These are phyloP conservation scores for Starmerella stigmatis DNA, from an alignment of 805 yeast species.

Conservation along the genomic window DNA sequence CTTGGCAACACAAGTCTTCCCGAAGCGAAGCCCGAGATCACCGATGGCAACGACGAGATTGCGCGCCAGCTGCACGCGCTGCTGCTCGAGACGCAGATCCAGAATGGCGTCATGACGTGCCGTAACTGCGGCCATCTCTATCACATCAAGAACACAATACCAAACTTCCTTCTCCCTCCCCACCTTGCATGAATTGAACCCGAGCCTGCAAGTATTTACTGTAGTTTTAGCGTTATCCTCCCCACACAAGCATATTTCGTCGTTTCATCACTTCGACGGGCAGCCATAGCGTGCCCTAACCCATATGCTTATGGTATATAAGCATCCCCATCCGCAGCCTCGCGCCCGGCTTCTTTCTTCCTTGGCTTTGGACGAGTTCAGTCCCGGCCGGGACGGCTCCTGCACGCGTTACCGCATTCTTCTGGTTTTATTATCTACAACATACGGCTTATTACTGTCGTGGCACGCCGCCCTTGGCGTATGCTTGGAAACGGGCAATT, in stretches of 20 bases:
- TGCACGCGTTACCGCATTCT: constrained; percentile 3
- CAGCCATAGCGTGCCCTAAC: neutral
- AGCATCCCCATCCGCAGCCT: neutral
- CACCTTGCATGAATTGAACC: constrained; percentile 50
- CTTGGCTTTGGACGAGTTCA: neutral
- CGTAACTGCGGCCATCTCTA: constrained; percentile 76
- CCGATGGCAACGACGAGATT: constrained; percentile 37
- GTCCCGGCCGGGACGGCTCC: constrained; percentile 1
- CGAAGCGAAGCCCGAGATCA: constrained; percentile 30
- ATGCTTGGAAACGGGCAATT: constrained; percentile 6
- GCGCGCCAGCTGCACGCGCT: constrained; percentile 67
- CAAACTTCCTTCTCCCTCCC: constrained; percentile 89
- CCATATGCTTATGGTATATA: constrained; percentile 3
- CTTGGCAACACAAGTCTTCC: constrained; percentile 47
- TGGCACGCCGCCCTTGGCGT: constrained; percentile 7
- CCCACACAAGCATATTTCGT: too few species aligned
- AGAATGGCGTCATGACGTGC: constrained; percentile 85
- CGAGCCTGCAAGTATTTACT: too few species aligned
- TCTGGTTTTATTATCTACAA: constrained; percentile 8
- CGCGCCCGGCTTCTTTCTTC: neutral
- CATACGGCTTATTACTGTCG: constrained; percentile 27
- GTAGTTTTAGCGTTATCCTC: too few species aligned
- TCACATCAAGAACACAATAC: constrained; percentile 84
- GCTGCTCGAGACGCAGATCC: constrained; percentile 73
- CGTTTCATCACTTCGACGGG: too few species aligned